Base-by-base conservation (phyloP, 139 green algal species). In the Chlamydomonas sp. region DNA sequence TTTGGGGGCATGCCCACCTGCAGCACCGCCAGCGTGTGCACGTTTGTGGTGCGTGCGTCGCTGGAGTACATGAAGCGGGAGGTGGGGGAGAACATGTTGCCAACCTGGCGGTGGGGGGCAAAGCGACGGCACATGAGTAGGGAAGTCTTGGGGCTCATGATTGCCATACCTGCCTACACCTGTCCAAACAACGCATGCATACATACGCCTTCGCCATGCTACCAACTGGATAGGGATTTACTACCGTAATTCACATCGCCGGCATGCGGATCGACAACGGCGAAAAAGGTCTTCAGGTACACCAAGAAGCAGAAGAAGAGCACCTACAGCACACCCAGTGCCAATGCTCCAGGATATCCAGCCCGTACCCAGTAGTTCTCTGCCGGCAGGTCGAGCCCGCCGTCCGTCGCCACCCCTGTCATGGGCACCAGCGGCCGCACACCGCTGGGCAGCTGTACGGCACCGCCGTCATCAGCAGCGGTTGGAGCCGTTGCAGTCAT, bases 1-100 rank as follows among this genome's bases (percentile, higher is more conserved):
- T 49, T 49, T 49, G 31, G 31, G 31, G 31, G 31, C 31, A 49
- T 49, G 31, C 31, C 31, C 9, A 79, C 81, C 83, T 88, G 83
- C 17, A 88, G 83, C 6, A 88, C 31, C n/a, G 73, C 83, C 14
- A 88, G 16, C 73, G 73, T 82, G 83, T 88, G 73, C 1, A 88
- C 63, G 83, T 88, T 82, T 5, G 20, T 15, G 5, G 83, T 82
- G 59, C 6, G 12, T 2, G 83, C 73, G 73, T 81, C 83, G 62
- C 63, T 77, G 3, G 83, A 88, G 75, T 88, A 82, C 17, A 88
- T 79, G 62, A 63, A 82, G 63, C 83, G 83, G 5, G 83, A 67
- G 63, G 74, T 66, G 83, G 73, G 74, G 6, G 31, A 76, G 74
- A 88, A 88, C 31, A 88, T 31, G 83, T 88, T 73, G 5, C 74